phyloP scores from a whole-genome alignment of 176 grass and related monocot species.

The Guadua angustifolia region DNA sequence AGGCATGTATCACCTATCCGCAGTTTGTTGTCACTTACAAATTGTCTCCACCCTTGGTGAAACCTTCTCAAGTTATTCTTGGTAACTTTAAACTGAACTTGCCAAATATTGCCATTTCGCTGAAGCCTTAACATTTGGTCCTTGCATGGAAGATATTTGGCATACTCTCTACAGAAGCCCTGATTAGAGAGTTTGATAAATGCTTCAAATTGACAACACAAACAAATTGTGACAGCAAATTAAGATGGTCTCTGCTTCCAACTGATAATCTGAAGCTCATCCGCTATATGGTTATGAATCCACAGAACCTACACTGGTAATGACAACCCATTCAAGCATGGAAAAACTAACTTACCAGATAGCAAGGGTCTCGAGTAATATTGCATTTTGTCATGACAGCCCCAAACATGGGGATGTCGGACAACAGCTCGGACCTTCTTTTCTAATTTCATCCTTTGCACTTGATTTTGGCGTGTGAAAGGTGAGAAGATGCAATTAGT shows the following conservation, averaged over 20 bases:
- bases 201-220: background rate
- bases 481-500: background rate
- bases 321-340: background rate
- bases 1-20: slow-evolving; percentile 23
- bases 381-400: slow-evolving; percentile 4
- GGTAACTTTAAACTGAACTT: background rate
- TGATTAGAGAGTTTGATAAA: background rate
- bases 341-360: slow-evolving; percentile 15
- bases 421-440: background rate
- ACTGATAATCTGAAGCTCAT: background rate
- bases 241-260: background rate
- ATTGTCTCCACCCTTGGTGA: slow-evolving; percentile 4
- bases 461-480: background rate
- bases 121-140: slow-evolving; percentile 23
- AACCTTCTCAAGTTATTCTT: background rate
- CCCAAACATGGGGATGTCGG: background rate
- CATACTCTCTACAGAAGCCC: background rate
- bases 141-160: slow-evolving; percentile 26
- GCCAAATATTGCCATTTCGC: background rate
- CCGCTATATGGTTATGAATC: background rate
- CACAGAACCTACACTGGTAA: background rate
- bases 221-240: background rate
- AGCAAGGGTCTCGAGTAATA: background rate
- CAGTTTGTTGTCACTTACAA: slow-evolving; percentile 13
- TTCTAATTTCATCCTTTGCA: slow-evolving; percentile 31